phyloP scores from a whole-genome alignment of 2,329 filamentous ascomycete species.

The Fusarium metavorans region DNA sequence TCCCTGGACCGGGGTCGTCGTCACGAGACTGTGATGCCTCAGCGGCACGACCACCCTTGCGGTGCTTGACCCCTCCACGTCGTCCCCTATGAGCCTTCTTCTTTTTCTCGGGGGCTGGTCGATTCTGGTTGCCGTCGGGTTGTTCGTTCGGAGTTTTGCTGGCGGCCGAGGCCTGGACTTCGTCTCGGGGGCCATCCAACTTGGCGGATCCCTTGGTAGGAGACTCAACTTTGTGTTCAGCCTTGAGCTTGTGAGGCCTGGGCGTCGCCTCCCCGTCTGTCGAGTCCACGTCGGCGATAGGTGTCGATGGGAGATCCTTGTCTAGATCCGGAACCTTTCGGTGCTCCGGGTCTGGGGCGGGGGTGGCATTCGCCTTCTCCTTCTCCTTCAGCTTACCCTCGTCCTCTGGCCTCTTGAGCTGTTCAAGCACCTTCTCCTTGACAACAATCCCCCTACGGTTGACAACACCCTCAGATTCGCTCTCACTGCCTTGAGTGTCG shows the following conservation, averaged over 20 bases:
- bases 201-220: constrained; percentile 5
- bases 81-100: constrained; percentile 77
- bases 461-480: constrained; percentile 20
- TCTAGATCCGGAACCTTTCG: constrained; percentile 10
- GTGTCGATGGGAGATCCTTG: constrained; percentile 6
- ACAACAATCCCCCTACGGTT: not conserved
- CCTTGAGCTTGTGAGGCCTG: constrained; percentile 14
- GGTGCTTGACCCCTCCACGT: constrained; percentile 78
- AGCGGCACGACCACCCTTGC: constrained; percentile 67
- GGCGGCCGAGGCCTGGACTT: not conserved
- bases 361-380: not conserved
- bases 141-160: constrained; percentile 1
- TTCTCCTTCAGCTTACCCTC: not conserved
- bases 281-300: constrained; percentile 12
- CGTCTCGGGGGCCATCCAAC: not conserved
- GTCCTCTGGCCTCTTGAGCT: constrained; percentile 5
- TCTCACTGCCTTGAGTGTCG: constrained; percentile 32
- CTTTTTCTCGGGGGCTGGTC: constrained; percentile 62
- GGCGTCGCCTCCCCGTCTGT: constrained; percentile 32
- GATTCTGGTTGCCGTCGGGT: constrained; percentile 16
- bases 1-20: constrained; percentile 58
- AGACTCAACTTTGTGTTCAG: constrained; percentile 1
- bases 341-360: constrained; percentile 11
- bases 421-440: constrained; percentile 1
- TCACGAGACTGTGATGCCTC: constrained; percentile 63